Base-by-base conservation (phyloP, 2,329 filamentous ascomycete genomes). In the Domatiomyces catenatus region DNA sequence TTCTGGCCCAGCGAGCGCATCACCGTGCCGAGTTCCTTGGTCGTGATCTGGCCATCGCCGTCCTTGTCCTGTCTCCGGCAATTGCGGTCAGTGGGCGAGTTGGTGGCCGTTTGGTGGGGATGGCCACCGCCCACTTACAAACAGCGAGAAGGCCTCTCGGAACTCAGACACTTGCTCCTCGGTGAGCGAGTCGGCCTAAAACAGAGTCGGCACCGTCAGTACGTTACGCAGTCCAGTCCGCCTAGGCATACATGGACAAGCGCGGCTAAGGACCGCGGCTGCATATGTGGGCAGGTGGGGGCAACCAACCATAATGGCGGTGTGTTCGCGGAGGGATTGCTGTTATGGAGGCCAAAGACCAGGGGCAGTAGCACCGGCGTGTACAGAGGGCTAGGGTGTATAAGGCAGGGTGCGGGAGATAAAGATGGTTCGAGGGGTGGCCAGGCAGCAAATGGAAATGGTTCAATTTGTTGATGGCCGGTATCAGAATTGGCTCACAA, bases 111-210 rank as follows among this genome's bases (percentile, higher is more conserved):
- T 44, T 50, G 42, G 28, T 12, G 28, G 44, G 20, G n/a, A n/a
- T n/a, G n/a, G n/a, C n/a, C 39, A 19, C 3, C 44, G 42, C 42
- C 36, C 50, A 82, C 92, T 83, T 83, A 98, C 92, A 73, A 98
- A 98, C 61, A 98, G 86, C 70, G 92, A 98, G 76, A 98, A 98
- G 50, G 92, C 92, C 77, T 98, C 92, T 85, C 96, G 98, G 79
- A 96, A 98, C 77, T 98, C 92, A 69, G 92, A 96, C 70, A 98
- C 92, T 80, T 98, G 92, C 76, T 98, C 92, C 79, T 98, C 92
- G 64, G 92, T 96, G 67, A 98, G 84, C 71, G 90, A 90, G 71
- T 98, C 92, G 70, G 90, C 90, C 90, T 96, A 69, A 10, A 39
- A 12, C 32, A 5, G 5, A 2, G 10, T 39, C 32, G 8, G 28